phyloP scores from a whole-genome alignment of 169 alveolate genomes.

The Cryptosporidium ryanae region DNA sequence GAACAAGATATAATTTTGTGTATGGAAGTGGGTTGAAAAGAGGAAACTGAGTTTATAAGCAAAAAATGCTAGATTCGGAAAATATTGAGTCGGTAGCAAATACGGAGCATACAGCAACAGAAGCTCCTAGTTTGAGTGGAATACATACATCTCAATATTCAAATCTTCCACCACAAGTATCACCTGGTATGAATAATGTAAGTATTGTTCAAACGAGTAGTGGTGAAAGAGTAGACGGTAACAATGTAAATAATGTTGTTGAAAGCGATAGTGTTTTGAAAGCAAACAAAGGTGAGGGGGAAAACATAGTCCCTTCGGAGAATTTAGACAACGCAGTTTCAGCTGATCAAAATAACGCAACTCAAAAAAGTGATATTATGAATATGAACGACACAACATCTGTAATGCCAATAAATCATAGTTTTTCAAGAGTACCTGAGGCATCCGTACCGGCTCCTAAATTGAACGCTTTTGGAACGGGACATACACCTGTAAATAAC shows the following conservation, averaged over 20 bases:
- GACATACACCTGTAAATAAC: neutral
- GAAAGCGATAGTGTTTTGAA: too few species aligned
- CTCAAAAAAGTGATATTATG: too few species aligned
- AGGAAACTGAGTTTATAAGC: constrained; percentile 12
- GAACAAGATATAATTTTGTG: constrained; percentile 69
- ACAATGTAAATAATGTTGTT: too few species aligned
- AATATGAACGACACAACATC: constrained; percentile 9
- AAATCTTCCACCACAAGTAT: constrained; percentile 13
- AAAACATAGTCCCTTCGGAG: neutral
- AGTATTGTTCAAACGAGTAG: neutral
- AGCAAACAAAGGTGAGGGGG: too few species aligned
- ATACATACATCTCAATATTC: constrained; percentile 34
- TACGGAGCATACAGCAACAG: constrained; percentile 20
- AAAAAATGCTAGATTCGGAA: constrained; percentile 46
- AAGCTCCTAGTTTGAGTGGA: constrained; percentile 1
- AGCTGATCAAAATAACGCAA: neutral
- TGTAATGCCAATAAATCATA: constrained; percentile 25
- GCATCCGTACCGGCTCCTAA: neutral
- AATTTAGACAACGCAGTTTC: neutral
- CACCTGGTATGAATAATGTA: constrained; percentile 6
- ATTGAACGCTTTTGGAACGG: neutral
- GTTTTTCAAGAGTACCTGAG: constrained; percentile 9
- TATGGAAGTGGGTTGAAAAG: constrained; percentile 70
- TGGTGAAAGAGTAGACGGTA: constrained; percentile 1
- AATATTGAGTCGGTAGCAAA: constrained; percentile 8